phyloP scores from a whole-genome alignment of 768 basidiomycete species.

The Baorangia bicolor region DNA sequence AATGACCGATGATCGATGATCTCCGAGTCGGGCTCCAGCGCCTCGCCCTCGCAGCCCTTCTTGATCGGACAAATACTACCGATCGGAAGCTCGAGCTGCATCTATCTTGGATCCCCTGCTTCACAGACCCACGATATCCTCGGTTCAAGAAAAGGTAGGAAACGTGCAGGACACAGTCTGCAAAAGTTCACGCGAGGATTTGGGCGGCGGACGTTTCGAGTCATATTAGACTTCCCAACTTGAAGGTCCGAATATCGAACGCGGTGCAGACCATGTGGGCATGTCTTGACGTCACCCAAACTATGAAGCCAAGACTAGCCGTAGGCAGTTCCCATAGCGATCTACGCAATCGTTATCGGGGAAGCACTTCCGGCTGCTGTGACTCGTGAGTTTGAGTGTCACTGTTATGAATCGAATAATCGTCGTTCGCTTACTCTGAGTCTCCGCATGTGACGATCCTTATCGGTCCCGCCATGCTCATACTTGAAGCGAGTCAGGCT shows the following conservation, averaged over 20 bases:
- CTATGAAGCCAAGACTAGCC: neutral
- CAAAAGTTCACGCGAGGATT: neutral
- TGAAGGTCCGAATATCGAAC: neutral
- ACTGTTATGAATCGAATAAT: neutral
- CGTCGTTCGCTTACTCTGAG: neutral
- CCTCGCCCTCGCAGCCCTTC: neutral
- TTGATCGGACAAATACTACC: neutral
- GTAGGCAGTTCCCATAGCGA: neutral
- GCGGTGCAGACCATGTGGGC: neutral
- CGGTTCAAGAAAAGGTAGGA: constrained; percentile 2
- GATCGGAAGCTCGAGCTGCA: neutral
- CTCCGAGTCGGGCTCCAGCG: neutral
- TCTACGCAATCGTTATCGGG: neutral
- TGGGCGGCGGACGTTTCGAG: neutral
- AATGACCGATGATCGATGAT: neutral
- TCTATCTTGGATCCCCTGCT: too few species aligned
- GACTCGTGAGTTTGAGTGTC: neutral
- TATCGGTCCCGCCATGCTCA: neutral
- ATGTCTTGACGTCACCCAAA: too few species aligned
- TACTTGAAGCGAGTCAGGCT: too few species aligned
- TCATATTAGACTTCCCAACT: too few species aligned
- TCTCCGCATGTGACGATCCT: too few species aligned
- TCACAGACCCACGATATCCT: neutral
- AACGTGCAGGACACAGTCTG: neutral
- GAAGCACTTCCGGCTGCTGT: too few species aligned